Evolutionary conservation across 352 stramenopile genomes (phyloP).

Genomic region (Paralagenidium karlingii): DNA sequence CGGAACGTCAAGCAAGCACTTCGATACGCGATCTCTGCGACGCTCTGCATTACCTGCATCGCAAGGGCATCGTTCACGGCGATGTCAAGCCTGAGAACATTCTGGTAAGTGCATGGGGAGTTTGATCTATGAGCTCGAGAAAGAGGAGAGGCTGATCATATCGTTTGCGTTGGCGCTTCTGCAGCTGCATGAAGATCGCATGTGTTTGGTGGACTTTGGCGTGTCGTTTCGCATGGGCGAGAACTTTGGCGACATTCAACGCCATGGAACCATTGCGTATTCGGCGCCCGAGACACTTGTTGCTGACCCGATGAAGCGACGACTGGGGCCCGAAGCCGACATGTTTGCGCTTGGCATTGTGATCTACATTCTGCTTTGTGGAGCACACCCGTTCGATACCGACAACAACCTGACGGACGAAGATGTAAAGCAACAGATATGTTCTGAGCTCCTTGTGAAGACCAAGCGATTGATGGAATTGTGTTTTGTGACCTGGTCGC

Average conservation of each 20-base stretch:
- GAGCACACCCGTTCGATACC: slow-evolving; percentile 68
- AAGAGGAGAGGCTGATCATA: background rate
- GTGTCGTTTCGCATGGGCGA: slow-evolving; percentile 72
- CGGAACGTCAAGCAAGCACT: slow-evolving; percentile 58
- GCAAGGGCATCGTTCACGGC: slow-evolving; percentile 78
- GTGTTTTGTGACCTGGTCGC: no score
- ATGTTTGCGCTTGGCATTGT: slow-evolving; percentile 79
- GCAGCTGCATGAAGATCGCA: slow-evolving; percentile 45
- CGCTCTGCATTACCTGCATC: slow-evolving; percentile 73
- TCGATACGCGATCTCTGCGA: slow-evolving; percentile 63
- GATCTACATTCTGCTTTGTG: slow-evolving; percentile 79
- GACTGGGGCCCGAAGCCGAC: slow-evolving; percentile 57
- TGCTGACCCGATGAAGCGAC: slow-evolving; percentile 8
- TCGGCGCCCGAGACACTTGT: slow-evolving; percentile 54
- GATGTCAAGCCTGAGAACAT: slow-evolving; percentile 87
- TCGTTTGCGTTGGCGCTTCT: no score
- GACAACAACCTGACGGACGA: slow-evolving; percentile 80
- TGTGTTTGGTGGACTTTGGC: slow-evolving; percentile 82
- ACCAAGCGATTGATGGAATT: background rate
- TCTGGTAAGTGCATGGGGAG: slow-evolving; percentile 14
- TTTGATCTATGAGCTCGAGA: slow-evolving; percentile 5
- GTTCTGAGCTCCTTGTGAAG: background rate
- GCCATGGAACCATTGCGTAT: slow-evolving; percentile 67
- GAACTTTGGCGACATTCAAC: slow-evolving; percentile 49
- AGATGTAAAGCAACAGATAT: slow-evolving; percentile 21